Percentiles rank a stretch among this genome's conserved stretches.
phyloP scores from a whole-genome alignment of 768 basidiomycete genomes.

The Amanita rubescens region DNA sequence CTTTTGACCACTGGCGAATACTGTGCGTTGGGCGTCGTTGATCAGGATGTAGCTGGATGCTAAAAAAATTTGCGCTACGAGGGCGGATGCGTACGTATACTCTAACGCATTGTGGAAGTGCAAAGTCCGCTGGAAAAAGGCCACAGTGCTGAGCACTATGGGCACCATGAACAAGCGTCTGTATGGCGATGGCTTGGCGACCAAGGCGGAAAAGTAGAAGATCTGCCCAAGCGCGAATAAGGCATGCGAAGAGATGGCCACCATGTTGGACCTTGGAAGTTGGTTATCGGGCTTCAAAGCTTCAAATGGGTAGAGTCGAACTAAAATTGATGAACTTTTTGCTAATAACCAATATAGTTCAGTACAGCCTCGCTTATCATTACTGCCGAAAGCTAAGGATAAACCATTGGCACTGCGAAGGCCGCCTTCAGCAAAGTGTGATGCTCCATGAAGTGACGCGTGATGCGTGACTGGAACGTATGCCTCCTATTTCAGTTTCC shows the following conservation, averaged over 20 bases:
- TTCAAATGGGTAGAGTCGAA: too few species aligned
- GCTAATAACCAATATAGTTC: too few species aligned
- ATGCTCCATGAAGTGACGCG: too few species aligned
- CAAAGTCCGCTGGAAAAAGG: background rate
- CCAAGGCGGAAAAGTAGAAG: slow-evolving; percentile 2
- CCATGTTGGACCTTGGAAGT: too few species aligned
- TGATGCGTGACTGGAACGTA: too few species aligned
- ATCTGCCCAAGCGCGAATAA: background rate
- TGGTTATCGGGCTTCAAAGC: too few species aligned
- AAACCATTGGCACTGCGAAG: too few species aligned
- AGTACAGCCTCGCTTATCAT: too few species aligned
- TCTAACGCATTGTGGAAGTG: background rate
- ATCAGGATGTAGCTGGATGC: slow-evolving; percentile 8
- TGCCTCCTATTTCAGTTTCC: too few species aligned
- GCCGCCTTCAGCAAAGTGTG: too few species aligned
- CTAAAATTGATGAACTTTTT: too few species aligned
- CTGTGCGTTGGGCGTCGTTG: slow-evolving; percentile 8
- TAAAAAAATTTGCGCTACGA: background rate
- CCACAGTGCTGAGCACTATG: slow-evolving; percentile 3
- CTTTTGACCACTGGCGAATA: background rate
- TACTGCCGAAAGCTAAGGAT: too few species aligned
- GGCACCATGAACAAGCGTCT: slow-evolving; percentile 11
- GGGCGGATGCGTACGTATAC: slow-evolving; percentile 10
- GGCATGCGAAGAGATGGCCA: background rate
- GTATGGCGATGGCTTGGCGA: slow-evolving; percentile 7